These are phyloP conservation scores for Glarea lozoyensis DNA, from an alignment of 495 filamentous ascomycete genomes.

Conservation along the genomic window DNA sequence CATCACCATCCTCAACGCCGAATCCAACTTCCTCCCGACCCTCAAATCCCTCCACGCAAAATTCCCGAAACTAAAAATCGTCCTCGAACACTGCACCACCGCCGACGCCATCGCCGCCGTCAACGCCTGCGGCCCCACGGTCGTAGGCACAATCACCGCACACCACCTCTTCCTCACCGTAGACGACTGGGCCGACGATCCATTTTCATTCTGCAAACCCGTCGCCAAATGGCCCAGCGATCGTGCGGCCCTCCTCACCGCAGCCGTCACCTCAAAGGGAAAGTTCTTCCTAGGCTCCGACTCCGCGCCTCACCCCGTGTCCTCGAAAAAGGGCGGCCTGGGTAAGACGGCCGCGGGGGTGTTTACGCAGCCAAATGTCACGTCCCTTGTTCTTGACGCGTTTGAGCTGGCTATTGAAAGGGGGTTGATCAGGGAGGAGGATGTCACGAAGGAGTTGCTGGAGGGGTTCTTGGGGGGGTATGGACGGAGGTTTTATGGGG, in stretches of 20 bases:
- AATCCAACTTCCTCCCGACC: constrained; percentile 71
- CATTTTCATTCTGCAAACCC: constrained; percentile 68
- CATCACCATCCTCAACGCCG: constrained; percentile 69
- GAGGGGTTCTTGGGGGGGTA: constrained; percentile 65
- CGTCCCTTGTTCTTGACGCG: constrained; percentile 63
- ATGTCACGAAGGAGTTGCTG: constrained; percentile 59
- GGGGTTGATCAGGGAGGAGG: constrained; percentile 54
- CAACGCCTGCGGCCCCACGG: constrained; percentile 62
- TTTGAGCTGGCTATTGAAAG: constrained; percentile 60
- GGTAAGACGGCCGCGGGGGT: constrained; percentile 72
- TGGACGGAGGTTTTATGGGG: constrained; percentile 64
- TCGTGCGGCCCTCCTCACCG: constrained; percentile 53
- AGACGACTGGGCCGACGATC: constrained; percentile 51
- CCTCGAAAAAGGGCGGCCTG: constrained; percentile 62
- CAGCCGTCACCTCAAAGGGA: constrained; percentile 44
- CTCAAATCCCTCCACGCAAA: constrained; percentile 56
- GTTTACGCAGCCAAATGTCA: constrained; percentile 81
- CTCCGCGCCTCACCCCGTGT: constrained; percentile 63
- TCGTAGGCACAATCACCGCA: constrained; percentile 54
- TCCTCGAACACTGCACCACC: constrained; percentile 71
- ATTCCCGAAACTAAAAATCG: constrained; percentile 48
- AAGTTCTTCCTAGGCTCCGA: constrained; percentile 56
- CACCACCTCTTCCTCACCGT: constrained; percentile 65
- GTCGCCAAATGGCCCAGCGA: constrained; percentile 55
- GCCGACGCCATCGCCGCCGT: constrained; percentile 76